phyloP scores from a whole-genome alignment of 1,284 basidiomycete genomes.

The Pterulicium gracile region DNA sequence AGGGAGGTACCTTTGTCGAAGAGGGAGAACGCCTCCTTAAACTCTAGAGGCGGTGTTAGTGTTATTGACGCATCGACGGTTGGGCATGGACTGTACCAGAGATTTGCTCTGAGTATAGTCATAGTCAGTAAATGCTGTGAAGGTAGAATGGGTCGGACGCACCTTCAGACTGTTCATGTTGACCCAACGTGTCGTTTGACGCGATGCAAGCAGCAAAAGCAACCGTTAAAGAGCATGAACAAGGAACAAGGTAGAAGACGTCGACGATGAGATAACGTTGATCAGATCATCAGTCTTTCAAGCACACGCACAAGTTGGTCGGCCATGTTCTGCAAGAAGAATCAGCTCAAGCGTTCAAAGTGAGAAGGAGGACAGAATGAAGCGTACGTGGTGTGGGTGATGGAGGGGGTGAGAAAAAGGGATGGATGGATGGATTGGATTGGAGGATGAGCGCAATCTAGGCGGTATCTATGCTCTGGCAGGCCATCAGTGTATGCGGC shows the following conservation, averaged over 20 bases:
- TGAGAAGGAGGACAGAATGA: not conserved
- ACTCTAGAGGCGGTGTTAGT: conserved; percentile 36
- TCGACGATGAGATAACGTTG: not conserved
- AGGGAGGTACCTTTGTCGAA: conserved; percentile 84
- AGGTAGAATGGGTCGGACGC: not conserved
- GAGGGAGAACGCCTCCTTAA: conserved; percentile 88
- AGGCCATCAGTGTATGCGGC: not conserved
- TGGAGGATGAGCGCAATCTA: not conserved
- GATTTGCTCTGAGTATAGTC: conserved; percentile 37
- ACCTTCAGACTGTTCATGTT: too few species aligned
- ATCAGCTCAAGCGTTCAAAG: too few species aligned
- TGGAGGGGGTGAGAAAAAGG: not conserved
- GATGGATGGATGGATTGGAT: not conserved
- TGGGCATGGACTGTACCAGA: conserved; percentile 5
- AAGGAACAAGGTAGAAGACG: not conserved
- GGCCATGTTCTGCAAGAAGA: too few species aligned
- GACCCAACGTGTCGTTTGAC: too few species aligned
- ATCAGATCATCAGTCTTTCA: not conserved
- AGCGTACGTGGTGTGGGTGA: not conserved
- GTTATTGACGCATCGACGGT: not conserved
- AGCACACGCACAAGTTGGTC: conserved; percentile 48
- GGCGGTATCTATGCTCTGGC: not conserved
- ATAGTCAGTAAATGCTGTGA: not conserved
- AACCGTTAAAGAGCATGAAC: not conserved
- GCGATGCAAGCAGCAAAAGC: not conserved